A percentile compares a stretch with the other conserved stretches of the same genome.
Evolutionary conservation across 1,139 yeast species (phyloP).

Genomic region (Groenewaldozyma auringiensis): DNA sequence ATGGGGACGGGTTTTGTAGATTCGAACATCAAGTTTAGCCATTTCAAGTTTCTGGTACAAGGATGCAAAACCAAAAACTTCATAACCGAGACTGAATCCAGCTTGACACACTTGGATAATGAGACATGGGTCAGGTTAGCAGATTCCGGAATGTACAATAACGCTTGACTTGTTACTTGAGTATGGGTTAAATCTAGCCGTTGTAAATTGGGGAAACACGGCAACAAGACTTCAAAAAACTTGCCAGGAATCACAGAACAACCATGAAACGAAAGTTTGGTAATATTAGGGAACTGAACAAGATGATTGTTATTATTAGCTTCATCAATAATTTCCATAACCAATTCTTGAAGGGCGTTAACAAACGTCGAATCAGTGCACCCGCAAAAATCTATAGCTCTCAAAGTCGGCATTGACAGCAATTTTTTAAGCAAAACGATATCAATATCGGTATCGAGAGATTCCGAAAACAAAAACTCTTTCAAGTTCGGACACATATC

Average conservation of each 20-base stretch:
- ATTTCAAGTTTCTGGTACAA: constrained; percentile 49
- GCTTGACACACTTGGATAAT: constrained; percentile 66
- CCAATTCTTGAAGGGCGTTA: constrained; percentile 44
- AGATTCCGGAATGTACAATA: constrained; percentile 44
- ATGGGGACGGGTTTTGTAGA: constrained; percentile 56
- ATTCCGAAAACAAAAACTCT: constrained; percentile 79
- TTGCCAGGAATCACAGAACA: constrained; percentile 68
- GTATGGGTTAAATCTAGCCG: constrained; percentile 81
- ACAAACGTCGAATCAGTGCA: constrained; percentile 47
- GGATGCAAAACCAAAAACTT: constrained; percentile 70
- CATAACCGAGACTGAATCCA: constrained; percentile 67
- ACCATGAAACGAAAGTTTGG: constrained; percentile 74
- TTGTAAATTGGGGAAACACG: constrained; percentile 49
- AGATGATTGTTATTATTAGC: neutral
- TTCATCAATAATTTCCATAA: neutral
- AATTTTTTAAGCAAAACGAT: constrained; percentile 50
- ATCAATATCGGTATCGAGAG: constrained; percentile 78
- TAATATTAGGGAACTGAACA: constrained; percentile 26
- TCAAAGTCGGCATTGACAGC: constrained; percentile 51
- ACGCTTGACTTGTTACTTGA: constrained; percentile 52
- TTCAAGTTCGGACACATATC: constrained; percentile 54
- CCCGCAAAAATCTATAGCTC: constrained; percentile 83
- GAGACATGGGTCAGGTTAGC: constrained; percentile 69
- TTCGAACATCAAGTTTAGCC: constrained; percentile 76
- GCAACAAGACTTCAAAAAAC: constrained; percentile 50